phyloP scores from a whole-genome alignment of 78 protist genomes.

The Dictyostelium capitatum region DNA sequence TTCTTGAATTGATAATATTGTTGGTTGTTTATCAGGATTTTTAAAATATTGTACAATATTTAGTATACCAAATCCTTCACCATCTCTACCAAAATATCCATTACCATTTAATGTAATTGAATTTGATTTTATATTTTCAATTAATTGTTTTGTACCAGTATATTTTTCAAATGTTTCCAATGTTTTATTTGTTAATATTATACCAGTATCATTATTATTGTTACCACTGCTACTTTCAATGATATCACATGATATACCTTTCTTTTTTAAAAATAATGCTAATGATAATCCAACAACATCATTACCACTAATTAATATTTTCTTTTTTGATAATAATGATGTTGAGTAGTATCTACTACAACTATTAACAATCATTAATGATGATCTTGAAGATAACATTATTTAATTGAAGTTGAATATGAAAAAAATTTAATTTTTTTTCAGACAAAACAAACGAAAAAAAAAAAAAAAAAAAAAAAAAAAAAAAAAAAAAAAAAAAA shows the following conservation, averaged over 20 bases:
- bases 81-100: background rate
- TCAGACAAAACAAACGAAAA: background rate
- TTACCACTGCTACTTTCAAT: background rate
- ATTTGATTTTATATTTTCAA: background rate
- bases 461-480: background rate
- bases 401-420: background rate
- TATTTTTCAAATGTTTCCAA: background rate
- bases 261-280: constrained; percentile 72
- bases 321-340: constrained; percentile 17
- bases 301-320: constrained; percentile 60
- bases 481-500: background rate
- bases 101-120: background rate
- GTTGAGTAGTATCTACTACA: background rate
- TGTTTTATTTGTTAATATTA: background rate
- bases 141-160: background rate
- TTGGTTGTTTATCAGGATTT: background rate
- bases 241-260: constrained; percentile 61
- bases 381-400: no score
- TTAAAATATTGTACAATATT: background rate
- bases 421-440: background rate
- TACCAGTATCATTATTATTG: background rate
- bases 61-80: constrained; percentile 13
- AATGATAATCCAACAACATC: constrained; percentile 68
- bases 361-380: background rate
- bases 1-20: constrained; percentile 6